Conservation (phyloP, 495 filamentous ascomycete species). For the Trichocladium uniseriatum region DNA sequence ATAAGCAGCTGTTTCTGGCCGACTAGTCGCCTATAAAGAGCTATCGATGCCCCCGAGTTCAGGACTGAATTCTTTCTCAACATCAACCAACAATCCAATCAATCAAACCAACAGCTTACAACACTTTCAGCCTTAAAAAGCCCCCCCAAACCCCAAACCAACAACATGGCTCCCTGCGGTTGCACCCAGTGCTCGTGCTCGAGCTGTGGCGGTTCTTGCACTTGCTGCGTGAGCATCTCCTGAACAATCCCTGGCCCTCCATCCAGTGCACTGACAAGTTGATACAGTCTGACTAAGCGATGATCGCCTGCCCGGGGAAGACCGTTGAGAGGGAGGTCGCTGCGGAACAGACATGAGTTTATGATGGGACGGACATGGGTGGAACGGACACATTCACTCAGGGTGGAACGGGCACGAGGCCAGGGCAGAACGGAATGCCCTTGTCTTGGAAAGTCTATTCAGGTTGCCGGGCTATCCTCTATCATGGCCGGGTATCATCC, state of each 20-base stretch:
- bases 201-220: slow-evolving; percentile 13
- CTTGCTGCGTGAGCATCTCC: slow-evolving; percentile 19
- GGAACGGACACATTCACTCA: too few species aligned
- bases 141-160: background rate
- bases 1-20: too few species aligned
- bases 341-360: too few species aligned
- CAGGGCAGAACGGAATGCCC: too few species aligned
- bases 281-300: background rate
- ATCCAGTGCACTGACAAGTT: background rate
- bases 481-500: slow-evolving; percentile 4
- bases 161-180: slow-evolving; percentile 15
- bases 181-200: slow-evolving; percentile 22
- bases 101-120: background rate
- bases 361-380: too few species aligned
- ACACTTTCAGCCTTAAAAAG: background rate
- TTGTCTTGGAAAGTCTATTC: background rate
- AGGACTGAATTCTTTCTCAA: too few species aligned
- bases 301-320: background rate
- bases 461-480: background rate
- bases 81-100: background rate
- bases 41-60: too few species aligned
- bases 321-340: too few species aligned
- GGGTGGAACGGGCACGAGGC: too few species aligned
- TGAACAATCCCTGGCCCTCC: background rate
- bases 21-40: too few species aligned